Evolutionary conservation across 2,329 filamentous ascomycete species (phyloP).

Genomic region (Parastagonospora avenae): DNA sequence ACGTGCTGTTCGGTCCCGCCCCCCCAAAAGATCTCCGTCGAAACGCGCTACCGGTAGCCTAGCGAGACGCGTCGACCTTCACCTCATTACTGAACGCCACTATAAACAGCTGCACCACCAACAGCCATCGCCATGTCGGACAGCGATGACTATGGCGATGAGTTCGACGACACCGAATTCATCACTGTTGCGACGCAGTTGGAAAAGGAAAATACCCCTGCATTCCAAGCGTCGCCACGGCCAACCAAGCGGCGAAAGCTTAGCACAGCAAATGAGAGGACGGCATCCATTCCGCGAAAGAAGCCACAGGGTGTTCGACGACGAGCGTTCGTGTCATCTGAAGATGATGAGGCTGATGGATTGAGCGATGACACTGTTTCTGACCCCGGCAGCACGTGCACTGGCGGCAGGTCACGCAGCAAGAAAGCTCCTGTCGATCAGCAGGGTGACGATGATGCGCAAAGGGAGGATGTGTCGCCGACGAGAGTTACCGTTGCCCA

Average conservation of each 20-base stretch:
- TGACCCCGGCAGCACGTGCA: constrained; percentile 6
- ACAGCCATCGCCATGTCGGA: constrained; percentile 27
- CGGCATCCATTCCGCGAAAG: constrained; percentile 26
- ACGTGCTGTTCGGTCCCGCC: constrained; percentile 18
- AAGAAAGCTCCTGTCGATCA: constrained; percentile 14
- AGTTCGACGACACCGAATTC: constrained; percentile 70
- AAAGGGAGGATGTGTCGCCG: constrained; percentile 20
- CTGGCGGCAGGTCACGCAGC: constrained; percentile 17
- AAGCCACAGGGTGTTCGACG: constrained; percentile 19
- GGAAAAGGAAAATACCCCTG: constrained; percentile 37
- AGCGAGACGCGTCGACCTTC: constrained; percentile 29
- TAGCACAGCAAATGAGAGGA: constrained; percentile 28
- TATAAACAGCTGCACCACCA: constrained; percentile 15
- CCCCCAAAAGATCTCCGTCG: constrained; percentile 22
- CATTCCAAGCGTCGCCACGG: constrained; percentile 42
- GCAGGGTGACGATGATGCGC: constrained; percentile 10
- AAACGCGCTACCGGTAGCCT: constrained; percentile 25
- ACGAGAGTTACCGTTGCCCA: constrained; percentile 28
- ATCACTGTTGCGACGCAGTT: constrained; percentile 64
- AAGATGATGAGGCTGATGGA: constrained; percentile 25
- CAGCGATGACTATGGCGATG: constrained; percentile 65
- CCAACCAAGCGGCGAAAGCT: constrained; percentile 45
- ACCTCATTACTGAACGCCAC: constrained; percentile 18
- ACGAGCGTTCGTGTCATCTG: constrained; percentile 31
- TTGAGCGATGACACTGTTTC: constrained; percentile 16